These are phyloP conservation scores for Aspergillus asperescens DNA, from an alignment of 495 filamentous ascomycete genomes.

Conservation along the genomic window DNA sequence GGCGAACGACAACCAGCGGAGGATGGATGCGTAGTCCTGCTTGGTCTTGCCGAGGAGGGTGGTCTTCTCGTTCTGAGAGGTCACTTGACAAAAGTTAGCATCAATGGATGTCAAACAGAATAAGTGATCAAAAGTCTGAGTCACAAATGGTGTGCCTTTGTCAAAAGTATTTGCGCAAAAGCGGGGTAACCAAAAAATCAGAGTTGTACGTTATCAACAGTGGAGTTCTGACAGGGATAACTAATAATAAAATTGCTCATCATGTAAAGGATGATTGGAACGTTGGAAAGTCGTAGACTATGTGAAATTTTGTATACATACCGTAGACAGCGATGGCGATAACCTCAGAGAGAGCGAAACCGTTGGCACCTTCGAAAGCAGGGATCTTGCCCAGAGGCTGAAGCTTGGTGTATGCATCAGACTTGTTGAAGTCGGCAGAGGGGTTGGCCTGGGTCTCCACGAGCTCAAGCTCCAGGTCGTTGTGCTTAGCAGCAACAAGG, in stretches of 20 bases:
- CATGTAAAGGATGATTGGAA: slow-evolving; percentile 46
- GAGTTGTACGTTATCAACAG: slow-evolving; percentile 73
- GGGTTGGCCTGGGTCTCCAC: slow-evolving; percentile 56
- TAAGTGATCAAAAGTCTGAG: slow-evolving; percentile 12
- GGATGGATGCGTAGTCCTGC: slow-evolving; percentile 97
- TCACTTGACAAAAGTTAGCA: slow-evolving; percentile 57
- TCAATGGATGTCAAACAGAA: slow-evolving; percentile 3
- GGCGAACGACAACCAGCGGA: slow-evolving; percentile 92
- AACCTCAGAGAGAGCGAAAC: slow-evolving; percentile 79
- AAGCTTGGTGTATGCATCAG: slow-evolving; percentile 73
- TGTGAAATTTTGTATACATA: slow-evolving; percentile 51
- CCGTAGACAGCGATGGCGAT: slow-evolving; percentile 97
- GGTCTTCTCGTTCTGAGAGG: slow-evolving; percentile 99
- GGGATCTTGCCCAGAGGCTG: slow-evolving; percentile 88
- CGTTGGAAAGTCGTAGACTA: background rate
- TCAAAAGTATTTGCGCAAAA: slow-evolving; percentile 21
- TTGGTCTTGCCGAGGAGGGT: slow-evolving; percentile 98
- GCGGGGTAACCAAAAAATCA: slow-evolving; percentile 46
- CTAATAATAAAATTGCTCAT: slow-evolving; percentile 79
- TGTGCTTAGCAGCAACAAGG: slow-evolving; percentile 90
- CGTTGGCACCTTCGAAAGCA: slow-evolving; percentile 87
- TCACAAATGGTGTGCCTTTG: slow-evolving; percentile 2
- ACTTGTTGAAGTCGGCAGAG: slow-evolving; percentile 31
- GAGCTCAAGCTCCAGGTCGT: slow-evolving; percentile 82
- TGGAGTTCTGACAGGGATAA: slow-evolving; percentile 98